Base-by-base conservation (phyloP, 345 rosid species). In the Linum tenue region DNA sequence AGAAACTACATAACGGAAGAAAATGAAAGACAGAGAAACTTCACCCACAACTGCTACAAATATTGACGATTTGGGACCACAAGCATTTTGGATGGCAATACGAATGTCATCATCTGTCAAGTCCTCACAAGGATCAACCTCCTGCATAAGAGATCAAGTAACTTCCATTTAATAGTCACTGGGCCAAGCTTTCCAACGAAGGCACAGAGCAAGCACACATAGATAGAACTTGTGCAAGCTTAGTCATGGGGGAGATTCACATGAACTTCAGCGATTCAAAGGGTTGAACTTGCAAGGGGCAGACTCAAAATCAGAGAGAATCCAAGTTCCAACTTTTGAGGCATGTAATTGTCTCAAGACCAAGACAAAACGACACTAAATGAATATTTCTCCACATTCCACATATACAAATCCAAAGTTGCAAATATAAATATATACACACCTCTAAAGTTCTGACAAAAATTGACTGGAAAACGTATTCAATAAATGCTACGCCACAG, bases 361-460 rank as follows among this genome's bases (percentile, higher is more conserved):
- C 31, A 22, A 22, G 31, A 22, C 31, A 22, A 22, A 22, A 22
- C 31, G 31, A 22, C 31, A 22, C 31, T 22, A 58, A 17, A n/a
- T n/a, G 38, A 59, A 40, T 35, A 2, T 60, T 22, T 22, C 0
- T 22, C 31, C 31, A 22, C 31, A 22, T 22, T 22, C 31, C 31
- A 22, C 31, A 22, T 22, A 22, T 22, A 22, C 31, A 22, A 22
- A 22, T 22, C 31, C 31, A 22, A 22, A 22, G 40, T 11, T 37
- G 15, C 16, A 12, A 41, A 70, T 44, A 50, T 56, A 41, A 56
- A 62, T 35, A 65, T 39, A 57, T 57, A 22, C 71, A 3, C 41
- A 86, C 92, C 92, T 84, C 92, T 74, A 86, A 82, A 67, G 74
- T 81, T 80, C 82, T 82, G 37, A 81, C 87, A 73, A 84, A 86